Evolutionary conservation across 139 green algal species (phyloP).

Genomic region (Gonium pectorale): DNA sequence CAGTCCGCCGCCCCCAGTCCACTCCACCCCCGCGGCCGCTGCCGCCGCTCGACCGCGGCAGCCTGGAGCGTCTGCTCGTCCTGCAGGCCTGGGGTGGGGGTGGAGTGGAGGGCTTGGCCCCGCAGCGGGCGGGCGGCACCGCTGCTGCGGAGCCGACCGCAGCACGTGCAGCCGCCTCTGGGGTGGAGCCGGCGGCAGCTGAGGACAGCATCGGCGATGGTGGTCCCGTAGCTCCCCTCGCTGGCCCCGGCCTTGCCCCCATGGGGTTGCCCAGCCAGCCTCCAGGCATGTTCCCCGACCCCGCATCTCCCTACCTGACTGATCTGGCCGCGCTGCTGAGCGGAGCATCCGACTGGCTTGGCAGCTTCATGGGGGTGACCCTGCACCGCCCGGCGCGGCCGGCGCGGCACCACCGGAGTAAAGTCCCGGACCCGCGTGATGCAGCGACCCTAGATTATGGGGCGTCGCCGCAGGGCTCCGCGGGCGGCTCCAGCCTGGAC

Average conservation of each 20-base stretch:
- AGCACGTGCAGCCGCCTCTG: too few species aligned
- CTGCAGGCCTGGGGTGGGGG: background rate
- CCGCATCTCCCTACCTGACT: constrained; percentile 5
- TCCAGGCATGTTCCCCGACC: background rate
- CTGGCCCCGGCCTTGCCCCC: background rate
- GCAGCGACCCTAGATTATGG: background rate
- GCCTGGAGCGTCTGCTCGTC: background rate
- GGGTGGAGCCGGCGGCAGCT: too few species aligned
- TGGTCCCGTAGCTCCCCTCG: too few species aligned
- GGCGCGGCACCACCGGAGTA: background rate
- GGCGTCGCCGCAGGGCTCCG: background rate
- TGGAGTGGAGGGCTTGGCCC: too few species aligned
- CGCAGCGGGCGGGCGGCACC: too few species aligned
- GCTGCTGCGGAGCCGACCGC: too few species aligned
- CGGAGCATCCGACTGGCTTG: constrained; percentile 9
- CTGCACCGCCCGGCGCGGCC: background rate
- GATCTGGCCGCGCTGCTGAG: background rate
- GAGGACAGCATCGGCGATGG: too few species aligned
- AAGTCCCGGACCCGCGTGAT: background rate
- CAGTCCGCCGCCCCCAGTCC: too few species aligned
- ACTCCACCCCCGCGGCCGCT: too few species aligned
- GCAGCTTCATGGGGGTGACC: background rate
- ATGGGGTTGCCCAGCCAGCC: too few species aligned
- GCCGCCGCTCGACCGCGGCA: background rate
- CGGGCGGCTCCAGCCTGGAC: background rate